Percentiles rank a stretch among this genome's conserved stretches.
Evolutionary conservation across 2,329 filamentous ascomycete genomes (phyloP).

Genomic region (Thelonectria discophora): DNA sequence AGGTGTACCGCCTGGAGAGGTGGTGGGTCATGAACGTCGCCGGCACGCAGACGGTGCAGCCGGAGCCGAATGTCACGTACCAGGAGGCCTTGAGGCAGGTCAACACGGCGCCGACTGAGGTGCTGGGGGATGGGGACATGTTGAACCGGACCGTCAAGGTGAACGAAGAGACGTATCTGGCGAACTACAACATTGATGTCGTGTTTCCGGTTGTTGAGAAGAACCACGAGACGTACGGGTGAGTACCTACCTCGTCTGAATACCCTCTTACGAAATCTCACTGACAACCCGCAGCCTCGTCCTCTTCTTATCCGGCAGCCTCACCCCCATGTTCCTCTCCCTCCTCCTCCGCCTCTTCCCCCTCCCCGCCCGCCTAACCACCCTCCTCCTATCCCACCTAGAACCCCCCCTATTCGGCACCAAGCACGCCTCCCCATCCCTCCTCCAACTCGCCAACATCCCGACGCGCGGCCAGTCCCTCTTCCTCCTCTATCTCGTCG

Average conservation of each 20-base stretch:
- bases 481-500: slow-evolving; percentile 48
- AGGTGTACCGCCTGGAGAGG: slow-evolving; percentile 8
- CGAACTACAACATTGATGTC: slow-evolving; percentile 18
- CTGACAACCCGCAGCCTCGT: neutral
- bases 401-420: slow-evolving; percentile 31
- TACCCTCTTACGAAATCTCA: neutral
- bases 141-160: slow-evolving; percentile 21
- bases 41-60: neutral
- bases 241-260: neutral
- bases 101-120: slow-evolving; percentile 1
- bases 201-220: slow-evolving; percentile 17
- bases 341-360: slow-evolving; percentile 18
- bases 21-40: slow-evolving; percentile 19
- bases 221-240: slow-evolving; percentile 21
- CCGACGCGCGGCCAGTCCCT: slow-evolving; percentile 47
- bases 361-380: slow-evolving; percentile 12
- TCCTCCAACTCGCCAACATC: slow-evolving; percentile 31
- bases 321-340: slow-evolving; percentile 21
- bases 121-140: neutral
- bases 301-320: slow-evolving; percentile 1
- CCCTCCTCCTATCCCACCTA: slow-evolving; percentile 30
- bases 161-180: slow-evolving; percentile 18
- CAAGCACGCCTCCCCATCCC: slow-evolving; percentile 26
- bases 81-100: slow-evolving; percentile 9
- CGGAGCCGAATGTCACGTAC: slow-evolving; percentile 14